These are phyloP conservation scores for Basipetospora sp. DNA, from an alignment of 2,329 filamentous ascomycete species.

Conservation along the genomic window DNA sequence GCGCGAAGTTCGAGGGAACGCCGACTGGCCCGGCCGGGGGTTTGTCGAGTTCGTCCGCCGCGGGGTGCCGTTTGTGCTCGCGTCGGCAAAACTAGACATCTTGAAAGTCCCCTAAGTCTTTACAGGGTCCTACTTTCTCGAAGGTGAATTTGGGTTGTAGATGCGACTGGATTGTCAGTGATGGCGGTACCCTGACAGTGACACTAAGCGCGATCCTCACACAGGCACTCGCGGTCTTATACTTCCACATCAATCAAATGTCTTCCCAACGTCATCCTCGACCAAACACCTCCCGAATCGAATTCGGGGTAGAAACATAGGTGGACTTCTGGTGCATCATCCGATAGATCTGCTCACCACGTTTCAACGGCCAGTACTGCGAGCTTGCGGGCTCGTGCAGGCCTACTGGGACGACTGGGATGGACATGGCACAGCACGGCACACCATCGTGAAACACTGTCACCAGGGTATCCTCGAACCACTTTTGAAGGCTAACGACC, in stretches of 20 bases:
- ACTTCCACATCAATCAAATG: too few species aligned
- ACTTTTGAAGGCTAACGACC: background rate
- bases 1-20: constrained; percentile 1
- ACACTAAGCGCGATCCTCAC: too few species aligned
- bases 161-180: too few species aligned
- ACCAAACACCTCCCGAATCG: background rate
- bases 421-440: background rate
- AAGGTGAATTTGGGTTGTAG: too few species aligned
- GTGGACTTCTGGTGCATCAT: background rate
- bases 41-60: constrained; percentile 4
- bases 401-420: background rate
- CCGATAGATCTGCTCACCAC: background rate
- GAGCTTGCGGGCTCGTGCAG: too few species aligned
- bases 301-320: background rate
- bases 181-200: too few species aligned
- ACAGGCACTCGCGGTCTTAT: too few species aligned
- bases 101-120: background rate
- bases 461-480: background rate
- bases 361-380: too few species aligned
- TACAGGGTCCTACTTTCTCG: background rate
- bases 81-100: background rate
- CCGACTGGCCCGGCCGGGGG: constrained; percentile 4
- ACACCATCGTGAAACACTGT: background rate
- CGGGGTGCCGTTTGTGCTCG: background rate
- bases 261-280: background rate